Base-by-base conservation (phyloP, 2,329 filamentous ascomycete species). In the Aspergillus sergii region DNA sequence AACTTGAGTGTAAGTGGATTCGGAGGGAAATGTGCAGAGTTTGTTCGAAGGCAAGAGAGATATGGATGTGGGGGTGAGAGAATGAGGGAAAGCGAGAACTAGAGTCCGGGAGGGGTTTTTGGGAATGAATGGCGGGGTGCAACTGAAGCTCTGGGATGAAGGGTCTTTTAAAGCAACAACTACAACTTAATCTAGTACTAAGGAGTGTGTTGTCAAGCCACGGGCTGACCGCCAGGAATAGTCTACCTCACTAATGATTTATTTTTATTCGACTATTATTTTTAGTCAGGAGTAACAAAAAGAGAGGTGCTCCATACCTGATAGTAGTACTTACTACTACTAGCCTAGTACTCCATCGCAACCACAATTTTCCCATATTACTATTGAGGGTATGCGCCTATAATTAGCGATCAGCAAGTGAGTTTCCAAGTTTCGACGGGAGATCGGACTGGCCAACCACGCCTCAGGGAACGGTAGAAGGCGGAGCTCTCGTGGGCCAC, bases 61-160 rank as follows among this genome's bases (percentile, higher is more conserved):
- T 41, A 16, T 21, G 36, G 50, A 26, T 59, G n/a, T 28, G 45
- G 45, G 55, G 50, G 48, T 53, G 50, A 46, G 14, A 46, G 28
- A 50, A 46, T 34, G n/a, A 21, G 32, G 54, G 53, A 57, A 46
- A 41, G 26, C n/a, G 30, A 57, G 11, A 32, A 57, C 32, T 48
- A 59, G 53, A 43, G 59, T 23, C 26, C 55, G 28, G 50, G 50
- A 43, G 54, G 30, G 23, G 43, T 45, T 30, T 21, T 21, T 56
- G 54, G 55, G 50, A 53, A 26, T 59, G 46, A 26, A 34, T 32
- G 65, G 68, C 69, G 69, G 72, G 68, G 67, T 70, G 71, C 71
- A 69, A 67, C 66, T 73, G 63, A 43, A 65, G 60, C 58, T 67
- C 61, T 56, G 51, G 28, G 46, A 53, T 53, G 58, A 23, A n/a